These are phyloP conservation scores for Yamadazyma diddensiae DNA, from an alignment of 1,139 yeast genomes.

Conservation along the genomic window DNA sequence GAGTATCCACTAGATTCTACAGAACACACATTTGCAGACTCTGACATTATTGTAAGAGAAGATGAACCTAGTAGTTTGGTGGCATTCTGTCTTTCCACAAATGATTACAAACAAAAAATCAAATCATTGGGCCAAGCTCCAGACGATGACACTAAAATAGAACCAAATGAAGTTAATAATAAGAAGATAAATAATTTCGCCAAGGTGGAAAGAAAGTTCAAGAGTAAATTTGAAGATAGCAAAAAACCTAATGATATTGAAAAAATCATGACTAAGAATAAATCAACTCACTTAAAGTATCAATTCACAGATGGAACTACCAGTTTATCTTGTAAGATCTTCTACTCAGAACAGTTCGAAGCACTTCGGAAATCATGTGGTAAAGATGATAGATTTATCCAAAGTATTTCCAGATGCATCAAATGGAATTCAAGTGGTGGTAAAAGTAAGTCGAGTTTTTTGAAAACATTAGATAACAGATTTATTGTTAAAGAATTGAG, in stretches of 20 bases:
- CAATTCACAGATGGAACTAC: constrained; percentile 88
- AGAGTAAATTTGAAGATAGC: constrained; percentile 24
- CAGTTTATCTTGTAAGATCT: constrained; percentile 88
- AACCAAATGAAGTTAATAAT: constrained; percentile 24
- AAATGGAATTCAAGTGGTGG: constrained; percentile 98
- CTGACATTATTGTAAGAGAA: constrained; percentile 90
- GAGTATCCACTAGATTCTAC: constrained; percentile 75
- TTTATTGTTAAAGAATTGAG: constrained; percentile 88
- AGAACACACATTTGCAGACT: constrained; percentile 92
- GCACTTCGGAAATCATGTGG: constrained; percentile 87
- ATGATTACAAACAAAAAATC: constrained; percentile 74
- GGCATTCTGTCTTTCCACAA: constrained; percentile 85
- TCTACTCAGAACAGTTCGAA: constrained; percentile 94
- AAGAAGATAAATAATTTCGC: constrained; percentile 39
- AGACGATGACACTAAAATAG: constrained; percentile 14
- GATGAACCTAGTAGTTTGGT: constrained; percentile 95
- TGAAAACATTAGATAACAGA: constrained; percentile 88
- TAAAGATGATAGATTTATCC: constrained; percentile 71
- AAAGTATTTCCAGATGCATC: constrained; percentile 86
- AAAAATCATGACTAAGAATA: constrained; percentile 69
- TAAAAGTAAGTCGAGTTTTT: constrained; percentile 89
- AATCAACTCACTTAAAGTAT: constrained; percentile 87
- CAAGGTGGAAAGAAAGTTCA: constrained; percentile 45
- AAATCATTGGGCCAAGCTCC: constrained; percentile 34
- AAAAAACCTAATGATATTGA: constrained; percentile 45